These are phyloP conservation scores for Cornus controversa DNA, from an alignment of 148 eudicot species.

Conservation along the genomic window DNA sequence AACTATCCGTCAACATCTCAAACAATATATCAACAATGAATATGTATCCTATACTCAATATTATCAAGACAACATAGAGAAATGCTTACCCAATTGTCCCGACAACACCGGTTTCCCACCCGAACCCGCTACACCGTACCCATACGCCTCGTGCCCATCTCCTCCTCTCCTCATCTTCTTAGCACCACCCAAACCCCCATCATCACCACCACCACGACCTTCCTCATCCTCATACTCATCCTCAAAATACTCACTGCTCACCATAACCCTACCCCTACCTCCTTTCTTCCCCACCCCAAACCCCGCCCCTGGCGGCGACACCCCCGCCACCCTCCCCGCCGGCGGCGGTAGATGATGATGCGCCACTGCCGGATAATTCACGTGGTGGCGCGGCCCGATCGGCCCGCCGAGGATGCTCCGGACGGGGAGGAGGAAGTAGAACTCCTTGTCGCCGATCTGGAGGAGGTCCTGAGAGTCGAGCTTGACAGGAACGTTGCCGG, in stretches of 20 bases:
- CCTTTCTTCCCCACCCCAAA: constrained; percentile 20
- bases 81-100: constrained; percentile 40
- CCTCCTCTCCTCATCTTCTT: constrained; percentile 24
- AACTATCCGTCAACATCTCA: too few relatives aligned
- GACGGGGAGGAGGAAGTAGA: constrained; percentile 73
- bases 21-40: too few relatives aligned
- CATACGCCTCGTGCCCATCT: constrained; percentile 13
- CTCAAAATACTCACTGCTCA: constrained; percentile 43
- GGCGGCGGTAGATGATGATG: constrained; percentile 27
- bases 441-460: constrained; percentile 93
- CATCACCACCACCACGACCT: constrained; percentile 23
- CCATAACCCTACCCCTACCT: constrained; percentile 16
- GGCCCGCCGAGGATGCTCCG: constrained; percentile 71
- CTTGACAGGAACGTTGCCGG: constrained; percentile 75
- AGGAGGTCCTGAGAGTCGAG: constrained; percentile 84
- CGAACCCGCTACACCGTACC: not conserved
- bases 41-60: not conserved
- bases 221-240: constrained; percentile 29
- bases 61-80: not conserved
- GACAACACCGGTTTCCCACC: constrained; percentile 8
- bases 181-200: constrained; percentile 25
- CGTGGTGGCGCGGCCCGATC: constrained; percentile 44
- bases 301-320: constrained; percentile 21
- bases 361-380: constrained; percentile 21
- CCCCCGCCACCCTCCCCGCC: constrained; percentile 22